These are phyloP conservation scores for Linderniella brevidens DNA, from an alignment of 257 asterid genomes.

Conservation along the genomic window DNA sequence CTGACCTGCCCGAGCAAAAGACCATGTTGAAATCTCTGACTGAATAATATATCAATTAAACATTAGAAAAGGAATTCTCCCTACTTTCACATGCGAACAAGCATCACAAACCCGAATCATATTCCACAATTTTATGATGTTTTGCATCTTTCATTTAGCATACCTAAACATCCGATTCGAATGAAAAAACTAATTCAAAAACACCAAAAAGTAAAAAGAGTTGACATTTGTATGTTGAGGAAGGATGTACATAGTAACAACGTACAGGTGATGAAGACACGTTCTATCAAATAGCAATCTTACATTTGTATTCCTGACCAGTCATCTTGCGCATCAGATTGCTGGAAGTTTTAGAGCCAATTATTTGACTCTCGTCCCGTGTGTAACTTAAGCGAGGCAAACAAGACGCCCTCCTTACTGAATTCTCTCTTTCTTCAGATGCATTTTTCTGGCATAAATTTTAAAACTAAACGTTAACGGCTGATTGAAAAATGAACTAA, in stretches of 20 bases:
- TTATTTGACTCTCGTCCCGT: constrained; percentile 58
- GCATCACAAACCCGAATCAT: too few relatives aligned
- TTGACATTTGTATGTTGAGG: too few relatives aligned
- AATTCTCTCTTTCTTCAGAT: constrained; percentile 81
- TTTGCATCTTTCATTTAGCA: too few relatives aligned
- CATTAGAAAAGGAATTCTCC: background rate
- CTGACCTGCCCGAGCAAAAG: constrained; percentile 41
- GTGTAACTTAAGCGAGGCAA: constrained; percentile 39
- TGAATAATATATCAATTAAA: constrained; percentile 7
- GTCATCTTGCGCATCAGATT: constrained; percentile 59
- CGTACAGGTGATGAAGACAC: too few relatives aligned
- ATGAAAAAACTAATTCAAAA: too few relatives aligned
- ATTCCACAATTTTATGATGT: too few relatives aligned
- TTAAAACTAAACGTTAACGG: constrained; percentile 10
- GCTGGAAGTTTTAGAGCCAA: constrained; percentile 43
- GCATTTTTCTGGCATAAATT: constrained; percentile 29
- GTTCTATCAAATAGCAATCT: constrained; percentile 10
- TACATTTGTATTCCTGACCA: constrained; percentile 58
- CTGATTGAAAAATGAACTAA: constrained; percentile 5
- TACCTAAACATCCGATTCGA: too few relatives aligned
- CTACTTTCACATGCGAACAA: background rate
- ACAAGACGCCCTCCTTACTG: constrained; percentile 41
- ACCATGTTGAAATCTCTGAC: constrained; percentile 8
- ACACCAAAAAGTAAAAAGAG: too few relatives aligned
- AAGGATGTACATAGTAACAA: too few relatives aligned